Base-by-base conservation (phyloP, 129 eudicot species). In the Pseudognaphalium luteoalbum region DNA sequence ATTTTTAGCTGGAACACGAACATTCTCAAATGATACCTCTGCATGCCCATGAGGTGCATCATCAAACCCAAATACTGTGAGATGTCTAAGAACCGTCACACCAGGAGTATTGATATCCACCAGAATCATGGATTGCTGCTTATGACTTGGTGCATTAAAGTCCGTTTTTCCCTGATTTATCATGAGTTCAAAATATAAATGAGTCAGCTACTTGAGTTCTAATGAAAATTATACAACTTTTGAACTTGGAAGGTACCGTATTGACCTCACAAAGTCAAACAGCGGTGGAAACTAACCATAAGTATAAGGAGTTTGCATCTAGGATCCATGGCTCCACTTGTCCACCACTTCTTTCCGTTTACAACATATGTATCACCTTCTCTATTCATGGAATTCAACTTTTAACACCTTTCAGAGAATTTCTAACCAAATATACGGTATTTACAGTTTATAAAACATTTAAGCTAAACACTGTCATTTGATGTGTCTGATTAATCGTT, bases 281-380 rank as follows among this genome's bases (percentile, higher is more conserved):
- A 62, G 29, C 15, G 30, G 37, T 54, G 22, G 62, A 21, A 66
- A 84, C 96, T 83, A 72, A 94, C 99, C 99, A 94, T 94, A 65
- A 94, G 90, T 75, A 94, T 85, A 65, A 94, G 97, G 73, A 94
- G 76, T 81, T 89, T 94, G 88, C 99, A 94, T 87, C 99, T 85
- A 74, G 99, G 99, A 87, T 94, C 99, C 99, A 94, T 94, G 68
- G 99, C 99, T 82, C 99, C 99, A 76, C 99, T 94, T 16, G 99
- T 94, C 99, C 99, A 94, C 99, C 99, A 94, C 76, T 94, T 94
- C 75, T 72, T 89, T 64, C 99, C 99, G 42, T 94, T 94, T 52
- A 94, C 86, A 76, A 94, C 86, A 77, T 94, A 94, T 0, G 84
- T 81, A 75, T 91, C 99, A 16, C 94, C 99, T 30, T 89, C 85